A percentile compares a stretch with the other conserved stretches of the same genome.
These are phyloP conservation scores for Aspergillus neoniger DNA, from an alignment of 2,329 filamentous ascomycete species.

Conservation along the genomic window DNA sequence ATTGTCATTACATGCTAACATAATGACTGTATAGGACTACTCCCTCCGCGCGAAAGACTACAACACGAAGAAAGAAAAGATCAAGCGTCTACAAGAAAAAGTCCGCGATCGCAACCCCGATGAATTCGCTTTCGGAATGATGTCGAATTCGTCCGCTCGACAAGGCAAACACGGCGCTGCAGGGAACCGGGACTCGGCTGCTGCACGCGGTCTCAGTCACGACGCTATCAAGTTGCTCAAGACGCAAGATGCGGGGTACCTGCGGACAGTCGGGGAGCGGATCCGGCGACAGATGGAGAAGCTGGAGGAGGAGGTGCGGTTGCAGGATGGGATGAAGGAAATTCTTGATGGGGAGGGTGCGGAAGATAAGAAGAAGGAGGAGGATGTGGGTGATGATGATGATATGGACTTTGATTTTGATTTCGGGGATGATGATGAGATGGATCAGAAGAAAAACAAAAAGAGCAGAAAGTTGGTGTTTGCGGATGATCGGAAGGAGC, in stretches of 20 bases:
- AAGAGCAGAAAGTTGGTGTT: constrained; percentile 42
- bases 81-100: constrained; percentile 61
- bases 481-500: constrained; percentile 41
- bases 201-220: constrained; percentile 49
- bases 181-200: constrained; percentile 42
- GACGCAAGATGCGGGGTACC: constrained; percentile 65
- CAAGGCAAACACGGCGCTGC: constrained; percentile 47
- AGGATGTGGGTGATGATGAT: constrained; percentile 26
- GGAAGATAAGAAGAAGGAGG: constrained; percentile 26
- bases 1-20: too few species aligned
- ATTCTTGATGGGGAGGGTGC: constrained; percentile 26
- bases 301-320: constrained; percentile 47
- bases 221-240: constrained; percentile 66
- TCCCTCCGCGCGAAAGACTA: constrained; percentile 65
- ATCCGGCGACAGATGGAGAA: constrained; percentile 56
- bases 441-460: constrained; percentile 26
- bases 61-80: constrained; percentile 61
- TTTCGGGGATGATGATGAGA: constrained; percentile 23
- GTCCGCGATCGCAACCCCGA: constrained; percentile 64
- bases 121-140: constrained; percentile 68
- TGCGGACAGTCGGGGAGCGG: constrained; percentile 60
- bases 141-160: constrained; percentile 50
- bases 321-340: constrained; percentile 44
- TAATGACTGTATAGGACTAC: constrained; percentile 54
- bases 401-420: constrained; percentile 24